These are phyloP conservation scores for Aotearoamyces nothofagi DNA, from an alignment of 2,329 filamentous ascomycete genomes.

Conservation along the genomic window DNA sequence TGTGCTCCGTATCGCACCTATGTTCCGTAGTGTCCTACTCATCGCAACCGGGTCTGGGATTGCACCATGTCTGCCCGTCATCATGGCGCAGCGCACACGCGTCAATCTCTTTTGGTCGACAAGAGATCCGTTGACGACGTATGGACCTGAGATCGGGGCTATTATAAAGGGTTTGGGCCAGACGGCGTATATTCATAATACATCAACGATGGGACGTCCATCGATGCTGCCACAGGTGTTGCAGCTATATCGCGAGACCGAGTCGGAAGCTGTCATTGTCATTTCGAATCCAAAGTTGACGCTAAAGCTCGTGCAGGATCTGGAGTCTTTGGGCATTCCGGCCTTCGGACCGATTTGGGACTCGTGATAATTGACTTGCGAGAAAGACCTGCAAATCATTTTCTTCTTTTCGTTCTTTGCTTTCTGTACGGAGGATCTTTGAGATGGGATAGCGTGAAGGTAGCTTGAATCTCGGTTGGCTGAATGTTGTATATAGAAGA, in stretches of 20 bases:
- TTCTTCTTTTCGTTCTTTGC: too few relatives aligned
- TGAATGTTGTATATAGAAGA: too few relatives aligned
- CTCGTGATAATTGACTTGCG: too few relatives aligned
- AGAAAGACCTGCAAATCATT: too few relatives aligned
- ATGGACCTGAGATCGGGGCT: conserved; percentile 17
- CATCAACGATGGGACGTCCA: conserved; percentile 15
- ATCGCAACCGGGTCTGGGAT: conserved; percentile 63
- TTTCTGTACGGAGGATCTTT: too few relatives aligned
- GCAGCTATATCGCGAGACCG: conserved; percentile 11
- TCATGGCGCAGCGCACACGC: too few relatives aligned
- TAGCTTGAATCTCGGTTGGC: too few relatives aligned
- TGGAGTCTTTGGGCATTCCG: conserved; percentile 18
- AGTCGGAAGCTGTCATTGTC: conserved; percentile 19
- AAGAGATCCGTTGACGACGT: too few relatives aligned
- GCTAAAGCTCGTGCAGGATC: conserved; percentile 18
- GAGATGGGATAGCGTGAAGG: too few relatives aligned
- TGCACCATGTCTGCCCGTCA: conserved; percentile 50
- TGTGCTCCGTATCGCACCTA: conserved; percentile 48
- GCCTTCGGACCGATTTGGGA: conserved; percentile 20
- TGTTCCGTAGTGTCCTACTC: conserved; percentile 50
- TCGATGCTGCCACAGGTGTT: conserved; percentile 18
- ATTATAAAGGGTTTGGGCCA: conserved; percentile 15
- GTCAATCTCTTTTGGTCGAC: too few relatives aligned
- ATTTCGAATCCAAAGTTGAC: conserved; percentile 20
- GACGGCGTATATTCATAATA: conserved; percentile 21